Base-by-base conservation (phyloP, 768 basidiomycete species). In the Pleurotus eryngii region DNA sequence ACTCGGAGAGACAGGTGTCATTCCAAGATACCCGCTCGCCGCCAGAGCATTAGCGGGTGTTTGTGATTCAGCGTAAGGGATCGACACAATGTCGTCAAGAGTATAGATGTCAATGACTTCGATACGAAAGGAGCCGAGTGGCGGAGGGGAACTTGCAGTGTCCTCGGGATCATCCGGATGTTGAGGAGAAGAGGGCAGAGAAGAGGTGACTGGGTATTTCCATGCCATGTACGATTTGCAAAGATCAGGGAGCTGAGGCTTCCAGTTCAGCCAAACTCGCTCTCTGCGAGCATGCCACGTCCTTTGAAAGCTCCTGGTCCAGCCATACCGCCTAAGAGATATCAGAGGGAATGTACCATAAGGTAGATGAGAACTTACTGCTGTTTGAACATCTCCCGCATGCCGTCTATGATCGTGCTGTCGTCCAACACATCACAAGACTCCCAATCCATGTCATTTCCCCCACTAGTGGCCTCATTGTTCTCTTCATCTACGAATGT, bases 1-100 rank as follows among this genome's bases (percentile, higher is more conserved):
- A 17, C 60, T 55, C 1, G 63, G 68, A 2, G 18, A 14, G 15
- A 56, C n/a, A 14, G 64, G 66, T 8, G 60, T 49, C 7, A 45
- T 57, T 9, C 59, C 51, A 46, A 67, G 56, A 46, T 65, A 67
- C 5, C 66, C 62, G 14, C 55, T 50, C 3, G 26, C 37, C 11
- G 65, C 64, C 12, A 67, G 60, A 17, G 64, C 60, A 20, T 56
- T 57, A 1, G 55, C 48, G 3, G 56, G n/a, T 45, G 60, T 46
- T 3, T 45, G 39, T 14, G 35, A 22, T 27, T 60, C 15, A 7
- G 17, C 42, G 14, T 43, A 35, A 12, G 59, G 26, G 42, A 66
- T 63, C 22, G 7, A 7, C 8, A 45, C 58, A 4, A 20, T 17
- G 1, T 20, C 30, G 12, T 50, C n/a, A 15, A 65, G 43, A 4